phyloP scores from a whole-genome alignment of 805 yeast species.

The Wickerhamiella allomyrinae region DNA sequence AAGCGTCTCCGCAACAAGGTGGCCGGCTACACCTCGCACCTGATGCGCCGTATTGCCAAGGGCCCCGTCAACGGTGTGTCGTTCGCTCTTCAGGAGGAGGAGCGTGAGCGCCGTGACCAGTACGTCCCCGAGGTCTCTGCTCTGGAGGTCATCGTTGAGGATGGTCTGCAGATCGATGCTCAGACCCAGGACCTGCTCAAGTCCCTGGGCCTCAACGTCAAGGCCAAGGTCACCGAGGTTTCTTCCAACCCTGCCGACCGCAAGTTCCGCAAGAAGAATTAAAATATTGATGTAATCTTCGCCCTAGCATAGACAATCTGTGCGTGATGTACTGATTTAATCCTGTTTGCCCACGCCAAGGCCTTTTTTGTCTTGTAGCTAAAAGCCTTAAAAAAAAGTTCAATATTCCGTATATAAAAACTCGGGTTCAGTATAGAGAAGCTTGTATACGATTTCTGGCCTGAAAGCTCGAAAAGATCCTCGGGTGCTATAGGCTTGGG shows the following conservation, averaged over 20 bases:
- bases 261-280: constrained; percentile 22
- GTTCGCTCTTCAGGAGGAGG: constrained; percentile 99
- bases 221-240: constrained; percentile 44
- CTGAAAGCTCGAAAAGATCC: too few species aligned
- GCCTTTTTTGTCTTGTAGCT: too few species aligned
- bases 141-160: constrained; percentile 91
- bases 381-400: too few species aligned
- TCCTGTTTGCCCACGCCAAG: too few species aligned
- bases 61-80: constrained; percentile 99
- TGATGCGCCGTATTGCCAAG: constrained; percentile 99
- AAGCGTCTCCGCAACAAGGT: constrained; percentile 99
- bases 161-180: constrained; percentile 91
- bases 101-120: constrained; percentile 99
- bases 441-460: too few species aligned
- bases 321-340: background rate
- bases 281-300: constrained; percentile 13
- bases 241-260: constrained; percentile 17
- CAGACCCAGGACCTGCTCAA: constrained; percentile 93
- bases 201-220: constrained; percentile 51
- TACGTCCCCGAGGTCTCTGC: constrained; percentile 99
- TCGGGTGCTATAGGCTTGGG: too few species aligned
- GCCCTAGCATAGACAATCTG: background rate
- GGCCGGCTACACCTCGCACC: constrained; percentile 99
- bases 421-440: too few species aligned
- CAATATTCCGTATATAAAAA: too few species aligned